A percentile compares a stretch with the other conserved stretches of the same genome.
Evolutionary conservation across 2,329 filamentous ascomycete species (phyloP).

Genomic region (Aspergillus hortae): DNA sequence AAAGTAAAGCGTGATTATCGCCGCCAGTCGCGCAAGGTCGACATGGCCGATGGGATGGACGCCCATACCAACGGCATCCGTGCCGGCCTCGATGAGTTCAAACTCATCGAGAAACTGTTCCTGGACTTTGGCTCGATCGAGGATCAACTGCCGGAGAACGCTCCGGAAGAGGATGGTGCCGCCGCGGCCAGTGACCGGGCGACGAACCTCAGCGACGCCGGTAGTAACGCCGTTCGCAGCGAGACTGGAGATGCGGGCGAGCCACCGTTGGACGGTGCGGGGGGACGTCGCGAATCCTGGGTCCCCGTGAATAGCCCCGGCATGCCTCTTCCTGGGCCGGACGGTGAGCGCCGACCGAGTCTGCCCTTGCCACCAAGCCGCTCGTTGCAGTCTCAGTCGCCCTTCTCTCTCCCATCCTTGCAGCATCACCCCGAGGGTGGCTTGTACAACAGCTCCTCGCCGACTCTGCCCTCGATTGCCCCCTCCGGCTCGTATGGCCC

Average conservation of each 20-base stretch:
- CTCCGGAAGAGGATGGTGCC: constrained; percentile 31
- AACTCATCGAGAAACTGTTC: constrained; percentile 40
- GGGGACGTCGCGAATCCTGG: constrained; percentile 40
- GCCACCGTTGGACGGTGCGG: constrained; percentile 25
- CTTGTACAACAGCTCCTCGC: constrained; percentile 28
- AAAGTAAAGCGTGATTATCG: constrained; percentile 38
- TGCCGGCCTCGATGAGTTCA: constrained; percentile 35
- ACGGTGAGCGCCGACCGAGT: constrained; percentile 36
- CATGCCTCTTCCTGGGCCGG: constrained; percentile 27
- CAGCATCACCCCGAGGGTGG: constrained; percentile 33
- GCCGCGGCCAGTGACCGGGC: constrained; percentile 27
- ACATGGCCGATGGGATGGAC: constrained; percentile 28
- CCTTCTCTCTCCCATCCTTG: constrained; percentile 33
- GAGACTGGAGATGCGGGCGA: constrained; percentile 34
- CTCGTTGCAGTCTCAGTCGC: constrained; percentile 31
- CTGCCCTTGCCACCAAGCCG: constrained; percentile 35
- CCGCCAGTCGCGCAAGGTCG: constrained; percentile 30
- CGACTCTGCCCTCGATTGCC: constrained; percentile 30
- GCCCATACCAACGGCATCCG: constrained; percentile 27
- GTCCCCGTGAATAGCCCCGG: constrained; percentile 38
- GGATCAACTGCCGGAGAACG: constrained; percentile 34
- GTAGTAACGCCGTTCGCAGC: constrained; percentile 40
- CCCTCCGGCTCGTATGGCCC: constrained; percentile 19
- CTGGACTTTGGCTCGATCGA: constrained; percentile 38
- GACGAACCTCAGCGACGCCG: constrained; percentile 35